Percentiles rank a stretch among this genome's conserved stretches.
phyloP scores from a whole-genome alignment of 495 filamentous ascomycete genomes.

The Jackrogersella minutella region DNA sequence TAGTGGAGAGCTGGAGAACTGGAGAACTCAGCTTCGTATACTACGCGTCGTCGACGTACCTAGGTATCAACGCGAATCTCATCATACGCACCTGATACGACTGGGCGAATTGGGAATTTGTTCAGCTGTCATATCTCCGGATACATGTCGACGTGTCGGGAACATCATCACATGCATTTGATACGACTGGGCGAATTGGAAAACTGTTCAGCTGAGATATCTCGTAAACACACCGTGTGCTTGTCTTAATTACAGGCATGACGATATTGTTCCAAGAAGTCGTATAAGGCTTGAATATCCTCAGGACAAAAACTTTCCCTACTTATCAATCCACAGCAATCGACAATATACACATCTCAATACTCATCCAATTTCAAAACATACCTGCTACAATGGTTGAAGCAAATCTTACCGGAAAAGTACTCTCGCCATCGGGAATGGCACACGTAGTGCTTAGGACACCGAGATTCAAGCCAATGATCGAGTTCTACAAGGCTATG shows the following conservation, averaged over 20 bases:
- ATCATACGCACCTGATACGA: not conserved
- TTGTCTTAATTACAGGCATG: no score
- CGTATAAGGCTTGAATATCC: not conserved
- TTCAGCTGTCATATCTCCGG: not conserved
- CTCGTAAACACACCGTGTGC: no score
- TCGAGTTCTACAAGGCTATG: constrained; percentile 49
- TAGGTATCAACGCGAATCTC: no score
- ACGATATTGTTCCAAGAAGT: no score
- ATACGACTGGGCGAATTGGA: no score
- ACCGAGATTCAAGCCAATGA: constrained; percentile 36
- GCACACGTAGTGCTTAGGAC: constrained; percentile 47
- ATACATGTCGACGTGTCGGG: no score
- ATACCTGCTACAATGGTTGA: constrained; percentile 20
- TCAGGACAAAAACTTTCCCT: not conserved
- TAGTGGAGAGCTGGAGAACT: no score
- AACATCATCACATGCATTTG: no score
- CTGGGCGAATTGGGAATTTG: not conserved
- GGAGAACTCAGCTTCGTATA: no score
- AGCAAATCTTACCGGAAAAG: constrained; percentile 24
- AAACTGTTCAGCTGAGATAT: no score
- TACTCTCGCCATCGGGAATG: constrained; percentile 34
- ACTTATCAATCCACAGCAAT: not conserved
- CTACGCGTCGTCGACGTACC: no score
- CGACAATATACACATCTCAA: not conserved
- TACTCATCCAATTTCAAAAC: not conserved